Conservation (phyloP, 139 green algal genomes). For the Dunaliella sp. region DNA sequence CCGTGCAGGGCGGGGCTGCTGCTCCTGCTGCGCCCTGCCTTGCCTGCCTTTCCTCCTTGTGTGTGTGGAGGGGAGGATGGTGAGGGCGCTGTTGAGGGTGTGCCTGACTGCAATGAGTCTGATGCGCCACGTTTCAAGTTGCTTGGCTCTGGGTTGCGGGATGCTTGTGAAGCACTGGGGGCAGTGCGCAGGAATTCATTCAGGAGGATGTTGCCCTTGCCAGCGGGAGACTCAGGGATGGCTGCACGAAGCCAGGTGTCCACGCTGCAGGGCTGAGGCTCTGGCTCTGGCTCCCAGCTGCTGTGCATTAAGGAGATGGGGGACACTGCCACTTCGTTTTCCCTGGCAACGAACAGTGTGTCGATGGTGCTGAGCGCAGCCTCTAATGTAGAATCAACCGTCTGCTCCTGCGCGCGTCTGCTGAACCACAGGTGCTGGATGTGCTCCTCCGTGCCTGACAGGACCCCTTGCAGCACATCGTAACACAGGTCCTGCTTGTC, state of each 20-base stretch:
- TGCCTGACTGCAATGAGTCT: background rate
- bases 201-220: background rate
- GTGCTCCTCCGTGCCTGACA: background rate
- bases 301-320: slow-evolving; percentile 24
- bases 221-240: slow-evolving; percentile 23
- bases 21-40: background rate
- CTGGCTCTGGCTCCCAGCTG: slow-evolving; percentile 46
- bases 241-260: slow-evolving; percentile 48
- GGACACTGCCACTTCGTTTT: slow-evolving; percentile 2
- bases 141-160: background rate
- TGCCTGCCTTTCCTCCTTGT: background rate
- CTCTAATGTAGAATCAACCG: background rate
- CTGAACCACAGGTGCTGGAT: background rate
- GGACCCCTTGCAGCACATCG: background rate
- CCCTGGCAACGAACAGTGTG: slow-evolving; percentile 2
- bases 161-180: background rate
- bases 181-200: slow-evolving; percentile 21
- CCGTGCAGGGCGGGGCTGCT: background rate
- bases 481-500: background rate
- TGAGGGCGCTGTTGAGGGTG: background rate
- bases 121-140: background rate
- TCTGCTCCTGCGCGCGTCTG: background rate
- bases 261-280: slow-evolving; percentile 37
- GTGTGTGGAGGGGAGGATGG: background rate
- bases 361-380: background rate